Evolutionary conservation across 1,139 yeast genomes (phyloP).

Genomic region (Meyerozyma elateridarum): DNA sequence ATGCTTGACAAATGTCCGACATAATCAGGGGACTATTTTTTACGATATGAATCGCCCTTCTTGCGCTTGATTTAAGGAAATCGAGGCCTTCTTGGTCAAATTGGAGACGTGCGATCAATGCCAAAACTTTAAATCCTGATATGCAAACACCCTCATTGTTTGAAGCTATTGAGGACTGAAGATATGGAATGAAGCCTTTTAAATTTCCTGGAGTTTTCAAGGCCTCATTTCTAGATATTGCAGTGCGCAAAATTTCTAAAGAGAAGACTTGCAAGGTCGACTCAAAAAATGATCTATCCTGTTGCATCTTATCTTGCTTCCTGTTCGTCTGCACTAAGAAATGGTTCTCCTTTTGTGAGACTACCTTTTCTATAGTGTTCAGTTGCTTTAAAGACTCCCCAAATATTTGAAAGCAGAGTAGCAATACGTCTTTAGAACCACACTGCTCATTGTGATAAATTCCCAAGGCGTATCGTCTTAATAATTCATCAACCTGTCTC

Average conservation of each 20-base stretch:
- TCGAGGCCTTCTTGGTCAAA: conserved; percentile 53
- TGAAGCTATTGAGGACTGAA: conserved; percentile 55
- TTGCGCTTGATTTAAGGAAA: conserved; percentile 53
- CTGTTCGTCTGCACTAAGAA: conserved; percentile 66
- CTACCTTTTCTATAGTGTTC: conserved; percentile 16
- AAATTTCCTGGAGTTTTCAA: conserved; percentile 59
- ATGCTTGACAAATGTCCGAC: conserved; percentile 76
- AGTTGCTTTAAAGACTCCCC: conserved; percentile 42
- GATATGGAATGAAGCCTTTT: conserved; percentile 69
- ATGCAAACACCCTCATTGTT: conserved; percentile 74
- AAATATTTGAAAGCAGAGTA: conserved; percentile 71
- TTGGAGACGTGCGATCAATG: conserved; percentile 56
- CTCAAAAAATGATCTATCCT: conserved; percentile 46
- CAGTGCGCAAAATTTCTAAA: conserved; percentile 70
- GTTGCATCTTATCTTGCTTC: conserved; percentile 49
- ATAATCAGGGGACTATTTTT: conserved; percentile 76
- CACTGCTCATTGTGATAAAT: conserved; percentile 67
- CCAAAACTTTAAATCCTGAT: conserved; percentile 62
- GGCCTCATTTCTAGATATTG: conserved; percentile 55
- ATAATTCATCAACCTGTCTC: conserved; percentile 71
- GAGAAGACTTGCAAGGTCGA: conserved; percentile 71
- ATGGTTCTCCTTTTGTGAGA: conserved; percentile 42
- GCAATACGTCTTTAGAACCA: conserved; percentile 53
- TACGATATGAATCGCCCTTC: conserved; percentile 61
- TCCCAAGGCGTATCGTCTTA: conserved; percentile 75